A percentile compares a stretch with the other conserved stretches of the same genome.
Conservation (phyloP, 306 rosid species). For the Bauhinia variegata region DNA sequence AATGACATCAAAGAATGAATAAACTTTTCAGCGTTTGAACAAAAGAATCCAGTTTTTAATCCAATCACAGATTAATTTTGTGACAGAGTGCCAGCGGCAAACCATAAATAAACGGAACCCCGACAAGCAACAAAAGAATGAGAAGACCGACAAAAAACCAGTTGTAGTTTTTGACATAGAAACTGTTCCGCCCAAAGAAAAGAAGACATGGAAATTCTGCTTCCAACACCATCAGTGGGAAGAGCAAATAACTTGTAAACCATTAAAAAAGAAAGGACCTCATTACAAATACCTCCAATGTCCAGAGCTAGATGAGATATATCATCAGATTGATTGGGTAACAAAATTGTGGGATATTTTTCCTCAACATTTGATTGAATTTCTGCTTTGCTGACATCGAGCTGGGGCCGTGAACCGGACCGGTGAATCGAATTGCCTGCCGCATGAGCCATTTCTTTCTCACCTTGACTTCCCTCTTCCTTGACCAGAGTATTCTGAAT, state of each 20-base stretch:
- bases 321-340: conserved; percentile 98
- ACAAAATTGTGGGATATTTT: conserved; percentile 83
- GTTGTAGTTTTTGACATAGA: neutral
- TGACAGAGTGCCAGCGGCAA: too few relatives aligned
- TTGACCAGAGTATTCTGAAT: too few relatives aligned
- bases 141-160: too few relatives aligned
- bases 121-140: too few relatives aligned
- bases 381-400: conserved; percentile 95
- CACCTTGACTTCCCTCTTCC: conserved; percentile 49
- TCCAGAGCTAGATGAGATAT: conserved; percentile 88
- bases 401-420: conserved; percentile 87
- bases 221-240: too few relatives aligned
- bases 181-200: neutral
- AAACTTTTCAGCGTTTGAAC: neutral
- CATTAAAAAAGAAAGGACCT: conserved; percentile 9
- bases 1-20: conserved; percentile 3
- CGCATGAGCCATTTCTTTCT: conserved; percentile 63
- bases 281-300: conserved; percentile 70
- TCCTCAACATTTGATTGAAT: conserved; percentile 82
- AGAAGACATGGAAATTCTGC: neutral
- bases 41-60: too few relatives aligned
- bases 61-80: too few relatives aligned
- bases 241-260: neutral
- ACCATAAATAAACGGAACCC: too few relatives aligned
- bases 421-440: conserved; percentile 77